Percentiles rank a stretch among this genome's conserved stretches.
Evolutionary conservation across 225 moss, liverwort and hornwort species (phyloP).

Genomic region (Physcomitrellopsis africana): DNA sequence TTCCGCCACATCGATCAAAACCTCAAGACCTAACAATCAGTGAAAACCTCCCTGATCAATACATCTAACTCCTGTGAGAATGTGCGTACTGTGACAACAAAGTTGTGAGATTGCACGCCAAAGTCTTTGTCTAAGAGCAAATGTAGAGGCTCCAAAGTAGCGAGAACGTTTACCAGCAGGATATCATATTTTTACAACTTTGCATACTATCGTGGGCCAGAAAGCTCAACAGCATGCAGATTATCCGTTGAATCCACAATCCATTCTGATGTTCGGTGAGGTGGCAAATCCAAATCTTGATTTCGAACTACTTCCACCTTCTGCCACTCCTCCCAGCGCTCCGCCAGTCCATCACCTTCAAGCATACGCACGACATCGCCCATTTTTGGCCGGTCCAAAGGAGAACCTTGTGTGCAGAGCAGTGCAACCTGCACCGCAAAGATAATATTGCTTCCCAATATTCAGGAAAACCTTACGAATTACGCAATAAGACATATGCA

Average conservation of each 20-base stretch:
- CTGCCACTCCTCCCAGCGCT: conserved; percentile 90
- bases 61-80: conserved; percentile 2
- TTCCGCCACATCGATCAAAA: conserved; percentile 14
- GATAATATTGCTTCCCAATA: not conserved
- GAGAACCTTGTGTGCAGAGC: conserved; percentile 75
- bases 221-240: conserved; percentile 82
- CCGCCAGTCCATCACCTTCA: conserved; percentile 76
- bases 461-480: not conserved
- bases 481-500: not conserved
- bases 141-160: not conserved
- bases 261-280: conserved; percentile 74
- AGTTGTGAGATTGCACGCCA: conserved; percentile 7
- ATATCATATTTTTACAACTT: conserved; percentile 16
- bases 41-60: not conserved
- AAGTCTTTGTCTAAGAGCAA: conserved; percentile 4
- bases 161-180: conserved; percentile 11
- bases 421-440: conserved; percentile 64
- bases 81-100: conserved; percentile 9
- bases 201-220: conserved; percentile 47
- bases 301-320: conserved; percentile 79
- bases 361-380: conserved; percentile 79
- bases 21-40: conserved; percentile 1
- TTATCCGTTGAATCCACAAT: conserved; percentile 77
- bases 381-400: conserved; percentile 80
- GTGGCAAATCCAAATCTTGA: conserved; percentile 65